These are phyloP conservation scores for Triticum urartu DNA, from an alignment of 176 grass and related monocot species.

Conservation along the genomic window DNA sequence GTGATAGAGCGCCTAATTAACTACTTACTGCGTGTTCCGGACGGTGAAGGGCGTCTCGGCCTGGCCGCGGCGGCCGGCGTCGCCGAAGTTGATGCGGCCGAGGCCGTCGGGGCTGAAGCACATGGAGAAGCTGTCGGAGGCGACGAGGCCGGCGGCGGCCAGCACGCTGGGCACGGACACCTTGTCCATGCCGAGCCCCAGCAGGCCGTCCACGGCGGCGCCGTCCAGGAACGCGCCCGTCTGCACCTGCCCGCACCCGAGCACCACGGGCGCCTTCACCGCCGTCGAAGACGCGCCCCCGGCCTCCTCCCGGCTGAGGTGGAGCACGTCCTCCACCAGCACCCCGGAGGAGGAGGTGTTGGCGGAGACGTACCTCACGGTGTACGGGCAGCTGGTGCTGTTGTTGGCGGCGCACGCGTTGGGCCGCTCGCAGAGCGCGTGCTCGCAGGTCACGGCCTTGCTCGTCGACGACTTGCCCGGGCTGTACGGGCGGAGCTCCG, in stretches of 20 bases:
- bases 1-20: neutral
- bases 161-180: slow-evolving; percentile 63
- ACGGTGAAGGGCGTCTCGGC: slow-evolving; percentile 58
- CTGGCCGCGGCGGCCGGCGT: slow-evolving; percentile 48
- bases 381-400: slow-evolving; percentile 57
- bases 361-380: slow-evolving; percentile 32
- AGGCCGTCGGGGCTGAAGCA: slow-evolving; percentile 60
- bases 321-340: slow-evolving; percentile 66
- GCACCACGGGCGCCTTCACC: slow-evolving; percentile 47
- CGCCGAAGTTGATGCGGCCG: slow-evolving; percentile 80
- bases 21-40: neutral
- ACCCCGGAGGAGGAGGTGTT: slow-evolving; percentile 74
- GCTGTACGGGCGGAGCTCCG: slow-evolving; percentile 42
- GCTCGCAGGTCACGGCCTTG: slow-evolving; percentile 48
- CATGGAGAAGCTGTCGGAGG: slow-evolving; percentile 77
- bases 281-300: neutral
- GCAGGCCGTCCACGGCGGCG: slow-evolving; percentile 45
- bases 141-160: slow-evolving; percentile 21
- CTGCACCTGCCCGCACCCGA: slow-evolving; percentile 86
- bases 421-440: slow-evolving; percentile 46
- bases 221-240: slow-evolving; percentile 40
- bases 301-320: slow-evolving; percentile 42
- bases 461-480: slow-evolving; percentile 71
- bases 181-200: slow-evolving; percentile 66
- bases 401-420: slow-evolving; percentile 43